Conservation (phyloP, 2,329 filamentous ascomycete genomes). For the Aspergillus sp. region DNA sequence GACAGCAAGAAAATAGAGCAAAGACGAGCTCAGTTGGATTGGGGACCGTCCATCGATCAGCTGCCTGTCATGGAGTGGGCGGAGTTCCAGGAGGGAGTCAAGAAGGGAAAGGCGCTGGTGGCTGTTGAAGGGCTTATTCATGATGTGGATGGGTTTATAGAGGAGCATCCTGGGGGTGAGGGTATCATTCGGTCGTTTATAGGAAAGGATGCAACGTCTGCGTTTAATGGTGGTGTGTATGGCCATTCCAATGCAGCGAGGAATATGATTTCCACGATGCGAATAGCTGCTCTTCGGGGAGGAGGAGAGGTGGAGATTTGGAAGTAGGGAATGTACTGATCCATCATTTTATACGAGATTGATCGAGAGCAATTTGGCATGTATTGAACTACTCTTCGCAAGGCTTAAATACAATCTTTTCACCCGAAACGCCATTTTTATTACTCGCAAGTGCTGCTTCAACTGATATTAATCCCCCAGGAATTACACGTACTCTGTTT, state of each 20-base stretch:
- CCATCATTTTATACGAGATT: constrained; percentile 34
- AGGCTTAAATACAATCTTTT: no score
- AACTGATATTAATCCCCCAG: no score
- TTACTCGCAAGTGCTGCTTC: no score
- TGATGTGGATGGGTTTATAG: constrained; percentile 74
- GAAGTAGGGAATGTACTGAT: constrained; percentile 43
- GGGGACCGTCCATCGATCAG: constrained; percentile 74
- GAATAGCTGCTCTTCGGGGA: constrained; percentile 73
- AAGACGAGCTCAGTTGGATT: constrained; percentile 71
- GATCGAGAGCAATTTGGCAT: no score
- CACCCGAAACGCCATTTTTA: no score
- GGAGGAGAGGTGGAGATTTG: constrained; percentile 83
- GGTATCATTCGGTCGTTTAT: constrained; percentile 71
- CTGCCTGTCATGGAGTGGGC: constrained; percentile 78
- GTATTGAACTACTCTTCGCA: no score
- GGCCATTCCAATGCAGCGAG: constrained; percentile 39
- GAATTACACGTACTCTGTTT: no score
- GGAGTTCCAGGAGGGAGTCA: constrained; percentile 67
- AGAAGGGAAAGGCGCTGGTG: constrained; percentile 67
- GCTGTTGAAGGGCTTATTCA: constrained; percentile 75
- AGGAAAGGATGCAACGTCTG: constrained; percentile 79
- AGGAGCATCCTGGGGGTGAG: constrained; percentile 76
- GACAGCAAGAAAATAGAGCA: constrained; percentile 83
- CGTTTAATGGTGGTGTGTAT: constrained; percentile 83
- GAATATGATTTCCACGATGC: constrained; percentile 77